Evolutionary conservation across 1,284 basidiomycete species (phyloP), one percentile per base, ranked within the genome.

Genomic region (Earliella scabrosa): DNA sequence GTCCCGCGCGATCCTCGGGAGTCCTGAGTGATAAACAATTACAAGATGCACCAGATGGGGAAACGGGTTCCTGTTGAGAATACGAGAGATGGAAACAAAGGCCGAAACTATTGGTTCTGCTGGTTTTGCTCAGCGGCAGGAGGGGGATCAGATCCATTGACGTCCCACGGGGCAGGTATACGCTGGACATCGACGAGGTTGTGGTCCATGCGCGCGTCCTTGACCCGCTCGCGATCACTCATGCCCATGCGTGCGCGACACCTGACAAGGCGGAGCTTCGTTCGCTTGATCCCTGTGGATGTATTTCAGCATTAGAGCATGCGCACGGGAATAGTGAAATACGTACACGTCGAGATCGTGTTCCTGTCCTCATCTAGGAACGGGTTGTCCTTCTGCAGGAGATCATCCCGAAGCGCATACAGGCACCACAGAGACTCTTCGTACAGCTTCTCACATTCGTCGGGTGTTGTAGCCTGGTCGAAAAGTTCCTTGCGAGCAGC

Each of bases 371-470:
- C 92, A 43, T 93, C 92, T 77, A 87, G 82, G 69, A 92, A 92
- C 1, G 88, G 86, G 61, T 91, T 93, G 13, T 86, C 90, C 4
- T 85, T 87, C 67, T 95, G 91, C 64, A 98, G 79, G 3, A 92
- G 81, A 59, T 96, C 92, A 69, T 99, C 97, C 66, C 97, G 87
- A 5, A 98, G 79, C 0, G 94, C 91, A 63, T 93, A 92, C 24
- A 99, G 77, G 69, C 96, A 91, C 90, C 93, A 97, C 18, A 97
- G 74, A 0, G 95, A 94, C 60, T 94, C 94, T 69, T 98, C 96
- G 74, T 99, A 99, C 34, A 96, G 81, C 67, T 91, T 89, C 75
- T 97, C 91, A 69, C 95, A 97, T 64, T 92, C 88, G 61, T 95
- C 91, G 20, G 87, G 86, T 8, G 77, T 76, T n/a, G 72, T 74